A percentile compares a stretch with the other conserved stretches of the same genome.
phyloP scores from a whole-genome alignment of 345 rosid genomes.

The Geranium brycei region DNA sequence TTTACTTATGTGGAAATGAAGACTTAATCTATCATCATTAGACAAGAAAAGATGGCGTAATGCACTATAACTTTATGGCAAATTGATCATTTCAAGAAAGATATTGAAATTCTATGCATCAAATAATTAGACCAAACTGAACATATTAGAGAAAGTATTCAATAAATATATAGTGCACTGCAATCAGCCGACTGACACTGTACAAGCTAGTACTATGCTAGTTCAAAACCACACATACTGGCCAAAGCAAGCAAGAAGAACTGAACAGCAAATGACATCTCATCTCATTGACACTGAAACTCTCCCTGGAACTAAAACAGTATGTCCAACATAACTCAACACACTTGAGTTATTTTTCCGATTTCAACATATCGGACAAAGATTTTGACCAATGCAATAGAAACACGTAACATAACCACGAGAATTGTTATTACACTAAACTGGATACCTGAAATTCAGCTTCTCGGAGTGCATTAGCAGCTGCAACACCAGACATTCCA shows the following conservation, averaged over 20 bases:
- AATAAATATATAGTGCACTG: too few relatives aligned
- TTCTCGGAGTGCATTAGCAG: slow-evolving; percentile 82
- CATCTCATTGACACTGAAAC: background rate
- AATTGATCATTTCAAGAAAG: too few relatives aligned
- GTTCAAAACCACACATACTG: too few relatives aligned
- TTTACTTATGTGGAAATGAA: background rate
- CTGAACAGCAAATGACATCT: too few relatives aligned
- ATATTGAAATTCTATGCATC: too few relatives aligned
- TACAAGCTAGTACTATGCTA: too few relatives aligned
- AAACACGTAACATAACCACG: background rate
- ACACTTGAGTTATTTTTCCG: background rate
- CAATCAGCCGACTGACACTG: too few relatives aligned
- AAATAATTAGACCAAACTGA: too few relatives aligned
- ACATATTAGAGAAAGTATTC: too few relatives aligned
- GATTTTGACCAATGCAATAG: background rate
- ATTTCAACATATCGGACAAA: background rate
- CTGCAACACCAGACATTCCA: slow-evolving; percentile 83
- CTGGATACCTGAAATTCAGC: slow-evolving; percentile 67
- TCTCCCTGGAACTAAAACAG: background rate
- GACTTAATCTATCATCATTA: background rate
- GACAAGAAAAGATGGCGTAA: background rate
- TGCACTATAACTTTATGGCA: too few relatives aligned
- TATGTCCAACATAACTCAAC: background rate
- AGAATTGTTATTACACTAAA: background rate
- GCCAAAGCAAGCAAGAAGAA: too few relatives aligned